phyloP scores from a whole-genome alignment of 768 basidiomycete species.

The Sarcomyxa edulis region DNA sequence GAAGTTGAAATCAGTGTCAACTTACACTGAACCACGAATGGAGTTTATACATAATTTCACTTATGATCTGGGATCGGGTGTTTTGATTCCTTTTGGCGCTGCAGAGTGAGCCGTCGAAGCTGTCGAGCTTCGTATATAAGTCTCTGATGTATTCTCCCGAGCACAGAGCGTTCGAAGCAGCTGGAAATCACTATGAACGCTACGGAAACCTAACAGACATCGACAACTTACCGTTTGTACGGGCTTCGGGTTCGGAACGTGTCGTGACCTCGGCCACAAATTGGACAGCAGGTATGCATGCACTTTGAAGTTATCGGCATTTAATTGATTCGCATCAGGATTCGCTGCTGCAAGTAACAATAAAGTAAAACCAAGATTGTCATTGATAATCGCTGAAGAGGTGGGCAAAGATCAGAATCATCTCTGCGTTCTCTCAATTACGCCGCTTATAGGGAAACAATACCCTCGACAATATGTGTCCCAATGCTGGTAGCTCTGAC shows the following conservation, averaged over 20 bases:
- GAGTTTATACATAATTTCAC: slow-evolving; percentile 52
- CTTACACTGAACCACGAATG: slow-evolving; percentile 39
- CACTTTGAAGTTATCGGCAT: not conserved
- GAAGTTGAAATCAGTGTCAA: slow-evolving; percentile 45
- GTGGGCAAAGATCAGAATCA: not conserved
- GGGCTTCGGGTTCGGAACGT: slow-evolving; percentile 42
- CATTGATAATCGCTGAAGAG: slow-evolving; percentile 53
- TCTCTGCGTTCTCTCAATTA: slow-evolving; percentile 23
- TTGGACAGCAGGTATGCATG: slow-evolving; percentile 54
- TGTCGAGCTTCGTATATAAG: not conserved
- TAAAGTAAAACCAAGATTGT: slow-evolving; percentile 38
- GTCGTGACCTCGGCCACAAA: slow-evolving; percentile 67
- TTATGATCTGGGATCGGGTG: slow-evolving; percentile 50
- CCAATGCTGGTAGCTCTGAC: slow-evolving; percentile 41
- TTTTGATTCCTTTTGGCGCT: slow-evolving; percentile 62
- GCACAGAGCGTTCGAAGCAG: slow-evolving; percentile 47
- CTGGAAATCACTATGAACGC: slow-evolving; percentile 42
- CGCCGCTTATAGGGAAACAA: no score
- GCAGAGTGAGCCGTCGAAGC: slow-evolving; percentile 41
- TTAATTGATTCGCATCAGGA: slow-evolving; percentile 24
- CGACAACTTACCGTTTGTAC: slow-evolving; percentile 42
- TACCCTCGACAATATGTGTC: slow-evolving; percentile 69
- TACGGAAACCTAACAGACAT: slow-evolving; percentile 43
- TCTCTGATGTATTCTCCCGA: no score
- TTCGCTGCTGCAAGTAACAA: slow-evolving; percentile 49